A percentile compares a stretch with the other conserved stretches of the same genome.
These are phyloP conservation scores for Colletotrichum cordylinicola DNA, from an alignment of 2,329 filamentous ascomycete genomes.

Conservation along the genomic window DNA sequence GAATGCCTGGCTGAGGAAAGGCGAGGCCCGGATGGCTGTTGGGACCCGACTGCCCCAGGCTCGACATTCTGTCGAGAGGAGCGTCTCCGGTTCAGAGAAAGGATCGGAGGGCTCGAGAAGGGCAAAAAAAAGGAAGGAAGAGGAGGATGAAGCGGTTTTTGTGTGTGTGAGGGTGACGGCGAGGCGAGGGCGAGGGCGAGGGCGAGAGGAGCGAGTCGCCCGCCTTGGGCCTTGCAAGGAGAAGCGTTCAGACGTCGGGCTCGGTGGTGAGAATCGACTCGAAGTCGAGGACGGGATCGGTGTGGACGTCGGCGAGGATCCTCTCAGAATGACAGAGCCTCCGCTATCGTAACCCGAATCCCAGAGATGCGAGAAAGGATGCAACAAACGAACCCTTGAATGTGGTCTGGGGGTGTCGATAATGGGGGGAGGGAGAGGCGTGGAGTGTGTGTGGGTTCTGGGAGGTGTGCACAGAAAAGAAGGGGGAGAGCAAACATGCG, in stretches of 20 bases:
- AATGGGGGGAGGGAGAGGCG: constrained; percentile 44
- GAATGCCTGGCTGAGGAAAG: constrained; percentile 56
- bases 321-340: constrained; percentile 11
- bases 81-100: not conserved
- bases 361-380: constrained; percentile 20
- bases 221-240: not conserved
- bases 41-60: constrained; percentile 53
- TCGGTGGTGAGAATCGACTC: not conserved
- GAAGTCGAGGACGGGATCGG: not conserved
- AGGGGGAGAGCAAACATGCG: constrained; percentile 26
- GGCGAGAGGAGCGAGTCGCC: constrained; percentile 2
- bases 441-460: constrained; percentile 37
- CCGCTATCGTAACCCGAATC: constrained; percentile 21
- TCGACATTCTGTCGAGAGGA: constrained; percentile 45
- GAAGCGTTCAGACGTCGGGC: not conserved
- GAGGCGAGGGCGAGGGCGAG: not conserved
- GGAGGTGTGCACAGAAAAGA: constrained; percentile 30
- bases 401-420: constrained; percentile 43
- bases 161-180: not conserved
- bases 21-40: constrained; percentile 59
- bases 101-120: not conserved
- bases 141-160: not conserved
- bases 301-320: constrained; percentile 1
- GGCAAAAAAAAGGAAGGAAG: not conserved
- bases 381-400: constrained; percentile 25